A percentile compares a stretch with the other conserved stretches of the same genome.
phyloP scores from a whole-genome alignment of 306 rosid genomes.

The Trichosanthes truncata region DNA sequence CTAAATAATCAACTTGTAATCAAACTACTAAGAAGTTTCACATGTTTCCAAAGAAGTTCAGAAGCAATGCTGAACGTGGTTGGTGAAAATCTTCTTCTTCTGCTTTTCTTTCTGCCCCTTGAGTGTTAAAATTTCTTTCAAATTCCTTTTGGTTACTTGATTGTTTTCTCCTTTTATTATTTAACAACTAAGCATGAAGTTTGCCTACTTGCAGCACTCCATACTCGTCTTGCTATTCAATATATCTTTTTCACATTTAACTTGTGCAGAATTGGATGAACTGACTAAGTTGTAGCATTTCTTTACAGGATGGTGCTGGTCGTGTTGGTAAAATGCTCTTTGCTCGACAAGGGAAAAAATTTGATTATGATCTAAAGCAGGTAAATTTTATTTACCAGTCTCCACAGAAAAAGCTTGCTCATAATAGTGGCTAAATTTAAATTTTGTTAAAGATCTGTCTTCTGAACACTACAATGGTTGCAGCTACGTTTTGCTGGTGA shows the following conservation, averaged over 20 bases:
- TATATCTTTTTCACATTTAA: background rate
- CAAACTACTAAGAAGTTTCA: background rate
- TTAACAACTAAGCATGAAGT: background rate
- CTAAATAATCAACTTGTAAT: background rate
- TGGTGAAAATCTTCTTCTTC: too few relatives aligned
- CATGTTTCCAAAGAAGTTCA: background rate
- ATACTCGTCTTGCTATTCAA: background rate
- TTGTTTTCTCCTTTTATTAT: background rate
- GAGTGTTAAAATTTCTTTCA: background rate
- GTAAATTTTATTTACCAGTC: constrained; percentile 21
- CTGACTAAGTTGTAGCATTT: background rate
- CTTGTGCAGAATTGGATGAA: background rate
- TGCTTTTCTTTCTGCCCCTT: background rate
- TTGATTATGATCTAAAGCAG: constrained; percentile 96
- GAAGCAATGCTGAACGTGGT: too few relatives aligned
- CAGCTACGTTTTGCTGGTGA: constrained; percentile 91
- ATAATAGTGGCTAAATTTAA: background rate
- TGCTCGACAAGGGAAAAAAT: constrained; percentile 94
- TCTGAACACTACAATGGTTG: constrained; percentile 16
- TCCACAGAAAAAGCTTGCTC: background rate
- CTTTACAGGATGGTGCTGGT: constrained; percentile 88
- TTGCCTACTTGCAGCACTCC: background rate
- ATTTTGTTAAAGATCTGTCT: constrained; percentile 5
- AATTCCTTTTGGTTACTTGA: too few relatives aligned
- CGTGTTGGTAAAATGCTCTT: constrained; percentile 97